A percentile compares a stretch with the other conserved stretches of the same genome.
phyloP scores from a whole-genome alignment of 352 stramenopile genomes.

The Halophytophthora polymorphica region DNA sequence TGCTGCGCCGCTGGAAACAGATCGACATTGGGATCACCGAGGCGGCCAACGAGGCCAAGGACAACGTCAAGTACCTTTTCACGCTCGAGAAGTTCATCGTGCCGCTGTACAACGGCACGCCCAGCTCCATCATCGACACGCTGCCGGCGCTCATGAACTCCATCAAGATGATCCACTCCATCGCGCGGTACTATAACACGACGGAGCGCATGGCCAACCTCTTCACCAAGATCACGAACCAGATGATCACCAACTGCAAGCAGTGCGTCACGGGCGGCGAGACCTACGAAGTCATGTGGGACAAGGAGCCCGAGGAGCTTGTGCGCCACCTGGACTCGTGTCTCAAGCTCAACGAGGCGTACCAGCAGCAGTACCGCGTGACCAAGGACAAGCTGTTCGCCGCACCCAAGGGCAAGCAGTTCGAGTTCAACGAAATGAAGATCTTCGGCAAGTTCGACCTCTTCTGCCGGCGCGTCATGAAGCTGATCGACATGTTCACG shows the following conservation, averaged over 20 bases:
- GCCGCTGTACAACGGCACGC: slow-evolving; percentile 89
- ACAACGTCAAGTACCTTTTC: slow-evolving; percentile 99
- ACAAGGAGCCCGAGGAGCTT: slow-evolving; percentile 93
- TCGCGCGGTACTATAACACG: slow-evolving; percentile 99
- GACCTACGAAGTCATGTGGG: slow-evolving; percentile 91
- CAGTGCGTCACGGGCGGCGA: slow-evolving; percentile 89
- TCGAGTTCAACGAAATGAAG: slow-evolving; percentile 98
- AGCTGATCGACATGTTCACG: slow-evolving; percentile 99
- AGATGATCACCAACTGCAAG: slow-evolving; percentile 99
- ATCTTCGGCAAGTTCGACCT: slow-evolving; percentile 99
- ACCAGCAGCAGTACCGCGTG: slow-evolving; percentile 97
- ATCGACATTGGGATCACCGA: slow-evolving; percentile 98
- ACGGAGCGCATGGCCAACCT: slow-evolving; percentile 96
- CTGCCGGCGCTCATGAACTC: slow-evolving; percentile 98
- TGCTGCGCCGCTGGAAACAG: slow-evolving; percentile 96
- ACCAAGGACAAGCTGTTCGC: slow-evolving; percentile 97
- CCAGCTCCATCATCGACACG: slow-evolving; percentile 97
- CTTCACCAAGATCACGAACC: slow-evolving; percentile 98
- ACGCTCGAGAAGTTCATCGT: slow-evolving; percentile 97
- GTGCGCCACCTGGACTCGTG: slow-evolving; percentile 94
- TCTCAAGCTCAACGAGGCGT: slow-evolving; percentile 97
- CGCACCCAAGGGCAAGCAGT: slow-evolving; percentile 96
- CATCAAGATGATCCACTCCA: slow-evolving; percentile 99
- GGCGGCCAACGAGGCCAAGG: slow-evolving; percentile 97
- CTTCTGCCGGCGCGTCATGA: slow-evolving; percentile 96